Evolutionary conservation across 805 yeast genomes (phyloP).

Genomic region (Candida lessepsii): DNA sequence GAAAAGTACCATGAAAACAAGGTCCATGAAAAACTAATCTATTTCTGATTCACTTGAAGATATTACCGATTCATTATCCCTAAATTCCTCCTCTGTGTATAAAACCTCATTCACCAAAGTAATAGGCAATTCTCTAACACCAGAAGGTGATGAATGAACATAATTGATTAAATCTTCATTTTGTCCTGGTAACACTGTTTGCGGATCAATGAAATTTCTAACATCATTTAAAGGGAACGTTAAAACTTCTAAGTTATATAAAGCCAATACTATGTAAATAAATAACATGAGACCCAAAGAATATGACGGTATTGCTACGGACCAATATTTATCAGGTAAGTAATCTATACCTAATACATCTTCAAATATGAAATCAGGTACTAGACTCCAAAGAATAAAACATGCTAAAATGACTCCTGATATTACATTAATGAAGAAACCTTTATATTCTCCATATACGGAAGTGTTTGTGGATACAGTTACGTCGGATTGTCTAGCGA

Average conservation of each 20-base stretch:
- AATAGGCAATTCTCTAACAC: conserved; percentile 83
- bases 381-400: conserved; percentile 72
- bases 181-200: conserved; percentile 38
- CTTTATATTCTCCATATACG: conserved; percentile 75
- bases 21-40: too few relatives aligned
- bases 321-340: conserved; percentile 93
- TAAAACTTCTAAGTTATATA: conserved; percentile 74
- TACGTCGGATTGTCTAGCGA: conserved; percentile 67
- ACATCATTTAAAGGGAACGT: conserved; percentile 59
- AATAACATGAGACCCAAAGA: conserved; percentile 70
- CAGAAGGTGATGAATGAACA: conserved; percentile 65
- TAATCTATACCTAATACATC: conserved; percentile 56
- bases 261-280: conserved; percentile 64
- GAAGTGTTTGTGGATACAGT: conserved; percentile 51
- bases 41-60: conserved; percentile 2
- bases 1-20: too few relatives aligned
- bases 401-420: conserved; percentile 53
- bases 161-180: conserved; percentile 28
- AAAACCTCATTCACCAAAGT: conserved; percentile 64
- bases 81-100: conserved; percentile 36
- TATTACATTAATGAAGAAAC: conserved; percentile 78
- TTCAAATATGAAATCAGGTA: conserved; percentile 57
- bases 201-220: conserved; percentile 68
- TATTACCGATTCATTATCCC: conserved; percentile 8
- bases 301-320: conserved; percentile 71